Evolutionary conservation across 495 filamentous ascomycete genomes (phyloP).

Genomic region (Hypoxylon trugodes): DNA sequence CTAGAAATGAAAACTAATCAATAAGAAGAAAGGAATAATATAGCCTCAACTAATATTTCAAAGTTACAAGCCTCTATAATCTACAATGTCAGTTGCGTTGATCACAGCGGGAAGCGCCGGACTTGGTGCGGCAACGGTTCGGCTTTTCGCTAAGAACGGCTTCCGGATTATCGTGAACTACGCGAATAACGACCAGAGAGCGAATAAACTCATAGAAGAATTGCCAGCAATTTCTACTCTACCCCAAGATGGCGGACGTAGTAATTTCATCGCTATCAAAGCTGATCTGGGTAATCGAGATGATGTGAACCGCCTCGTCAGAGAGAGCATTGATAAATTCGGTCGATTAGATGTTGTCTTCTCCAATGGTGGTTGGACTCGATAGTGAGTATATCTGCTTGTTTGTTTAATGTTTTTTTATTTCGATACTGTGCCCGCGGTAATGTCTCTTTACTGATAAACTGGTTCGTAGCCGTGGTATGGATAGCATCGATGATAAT

Average conservation of each 20-base stretch:
- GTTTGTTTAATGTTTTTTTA: not conserved
- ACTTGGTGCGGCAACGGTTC: constrained; percentile 63
- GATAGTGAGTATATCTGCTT: constrained; percentile 39
- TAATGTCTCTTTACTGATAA: constrained; percentile 12
- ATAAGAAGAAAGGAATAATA: not conserved
- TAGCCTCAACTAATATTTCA: not conserved
- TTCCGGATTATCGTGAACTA: constrained; percentile 64
- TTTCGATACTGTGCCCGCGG: too few relatives aligned
- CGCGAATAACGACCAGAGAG: constrained; percentile 53
- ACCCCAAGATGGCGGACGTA: constrained; percentile 5
- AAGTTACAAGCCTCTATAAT: not conserved
- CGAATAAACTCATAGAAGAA: constrained; percentile 54
- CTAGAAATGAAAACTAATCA: too few relatives aligned
- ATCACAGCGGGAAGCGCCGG: constrained; percentile 66
- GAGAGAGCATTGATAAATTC: constrained; percentile 52
- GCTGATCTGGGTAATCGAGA: constrained; percentile 59
- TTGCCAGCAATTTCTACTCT: constrained; percentile 43
- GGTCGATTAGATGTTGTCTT: constrained; percentile 63
- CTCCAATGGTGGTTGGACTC: constrained; percentile 67
- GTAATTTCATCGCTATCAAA: constrained; percentile 51
- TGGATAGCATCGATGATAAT: constrained; percentile 62
- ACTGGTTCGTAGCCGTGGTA: constrained; percentile 45
- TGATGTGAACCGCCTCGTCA: constrained; percentile 54
- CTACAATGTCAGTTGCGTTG: constrained; percentile 52
- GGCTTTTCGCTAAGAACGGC: constrained; percentile 56